Evolutionary conservation across 306 rosid genomes (phyloP), one percentile per base, ranked within the genome.

Genomic region (Malus sieversii): DNA sequence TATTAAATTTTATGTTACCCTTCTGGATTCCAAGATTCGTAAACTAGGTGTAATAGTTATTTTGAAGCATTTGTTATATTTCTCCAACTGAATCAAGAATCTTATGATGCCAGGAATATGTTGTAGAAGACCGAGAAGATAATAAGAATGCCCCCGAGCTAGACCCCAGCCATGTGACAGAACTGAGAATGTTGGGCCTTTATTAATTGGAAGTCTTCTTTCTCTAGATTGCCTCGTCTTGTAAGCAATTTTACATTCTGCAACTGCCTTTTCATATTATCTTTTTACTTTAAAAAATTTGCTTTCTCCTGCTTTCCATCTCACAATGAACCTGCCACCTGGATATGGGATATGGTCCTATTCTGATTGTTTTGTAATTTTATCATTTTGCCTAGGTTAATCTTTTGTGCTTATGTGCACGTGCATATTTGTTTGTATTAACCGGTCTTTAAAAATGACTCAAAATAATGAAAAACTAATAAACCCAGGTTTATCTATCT

Each of bases 111-210:
- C 76, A 96, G 98, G 99, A 96, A 83, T 96, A 92, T 74, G 95
- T 96, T 79, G 99, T 96, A 35, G 96, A 96, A 89, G 90, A 90
- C 79, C 86, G 92, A 75, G 95, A 90, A 79, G 73, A 66, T 69
- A 72, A 80, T 66, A 86, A 84, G 83, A 86, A 82, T 19, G 85
- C 83, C 74, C 97, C 96, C 30, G 99, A 96, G 81, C 97, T 96
- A 23, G 97, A 96, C 68, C 96, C 97, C 48, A 88, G 88, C 74
- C 98, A 96, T 77, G 89, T 96, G 78, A 86, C 92, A 52, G 99
- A 96, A 78, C 91, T 96, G 53, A 92, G 88, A 86, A 90, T 96
- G 97, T 85, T 96, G 84, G 99, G 98, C 78, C 99, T 96, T 69
- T 96, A 86, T 84, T 96, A 85, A 84, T 70, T 85, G 86, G 82